Base-by-base conservation (phyloP, 306 rosid genomes). In the Begonia loranthoides region DNA sequence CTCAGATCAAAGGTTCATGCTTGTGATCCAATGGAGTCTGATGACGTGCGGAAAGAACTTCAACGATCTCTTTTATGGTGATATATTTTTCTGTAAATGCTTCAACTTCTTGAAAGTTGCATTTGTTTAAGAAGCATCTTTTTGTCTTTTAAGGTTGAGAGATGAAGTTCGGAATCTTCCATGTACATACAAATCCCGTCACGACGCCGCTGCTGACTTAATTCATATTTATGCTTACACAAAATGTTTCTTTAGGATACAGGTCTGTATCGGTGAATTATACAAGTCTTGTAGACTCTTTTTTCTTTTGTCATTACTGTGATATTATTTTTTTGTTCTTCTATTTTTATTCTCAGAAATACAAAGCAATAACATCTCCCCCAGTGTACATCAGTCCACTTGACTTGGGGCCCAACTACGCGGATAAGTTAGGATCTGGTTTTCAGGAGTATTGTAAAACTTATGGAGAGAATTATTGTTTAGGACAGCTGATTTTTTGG, bases 181-280 rank as follows among this genome's bases (percentile, higher is more conserved):
- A 50, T 92, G 96, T 80, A 78, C 99, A 71, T 83, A 86, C 80
- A 92, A 73, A 77, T 83, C 96, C 59, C 92, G 94, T 74, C 80
- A 92, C 50, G 99, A 92, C 65, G 99, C 99, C 59, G 94, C 99
- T 61, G 99, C 99, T 50, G 99, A 92, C 79, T 73, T 92, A 69
- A 87, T 92, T 68, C 99, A 92, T 77, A 80, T 81, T 63, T 92
- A 86, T 50, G 96, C 96, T 64, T 79, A 77, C 66, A 92, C 93
- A 60, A 75, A 79, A 59, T 69, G 80, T 71, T 92, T 83, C 74
- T 73, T 80, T 80, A 86, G 93, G 75, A 77, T 87, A 86, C 80
- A 62, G 93, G 99, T 92, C 67, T 15, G 76, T 43, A 52, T 40
- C 45, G 52, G 28, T 19, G 22, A 15, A 15, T 13, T 40, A 2